Conservation (phyloP, 164 flowering plant species). For the Chloranthus sessilifolius region DNA sequence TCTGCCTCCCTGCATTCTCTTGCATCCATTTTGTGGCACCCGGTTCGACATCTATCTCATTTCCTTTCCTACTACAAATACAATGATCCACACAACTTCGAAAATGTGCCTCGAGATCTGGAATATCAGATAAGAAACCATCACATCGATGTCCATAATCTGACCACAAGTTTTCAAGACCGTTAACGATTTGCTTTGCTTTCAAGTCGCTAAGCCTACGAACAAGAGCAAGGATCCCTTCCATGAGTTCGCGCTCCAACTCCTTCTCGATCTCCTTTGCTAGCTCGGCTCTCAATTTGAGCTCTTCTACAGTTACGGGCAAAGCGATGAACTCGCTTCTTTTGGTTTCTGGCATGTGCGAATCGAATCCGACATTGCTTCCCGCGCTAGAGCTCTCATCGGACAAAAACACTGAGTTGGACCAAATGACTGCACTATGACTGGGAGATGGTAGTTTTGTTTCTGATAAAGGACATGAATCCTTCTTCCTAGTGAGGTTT, state of each 20-base stretch:
- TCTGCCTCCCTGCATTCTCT: no score
- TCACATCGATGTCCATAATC: no score
- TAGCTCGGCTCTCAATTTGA: conserved; percentile 9
- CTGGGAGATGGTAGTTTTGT: conserved; percentile 4
- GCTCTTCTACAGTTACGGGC: conserved; percentile 2
- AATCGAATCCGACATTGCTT: neutral
- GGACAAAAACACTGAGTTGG: conserved; percentile 6
- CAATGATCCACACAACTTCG: no score
- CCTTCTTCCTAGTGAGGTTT: neutral
- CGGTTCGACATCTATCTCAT: no score
- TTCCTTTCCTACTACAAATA: no score
- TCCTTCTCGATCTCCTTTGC: conserved; percentile 14
- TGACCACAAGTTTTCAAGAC: conserved; percentile 1
- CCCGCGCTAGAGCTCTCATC: conserved; percentile 7
- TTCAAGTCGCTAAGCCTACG: conserved; percentile 13
- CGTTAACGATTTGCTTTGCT: conserved; percentile 8
- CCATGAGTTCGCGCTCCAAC: conserved; percentile 15
- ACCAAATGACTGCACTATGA: conserved; percentile 8
- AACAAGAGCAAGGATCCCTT: conserved; percentile 13
- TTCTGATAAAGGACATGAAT: neutral
- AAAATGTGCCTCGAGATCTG: no score
- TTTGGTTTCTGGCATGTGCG: neutral
- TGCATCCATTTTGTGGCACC: no score
- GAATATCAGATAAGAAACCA: no score
- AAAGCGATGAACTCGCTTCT: neutral